Evolutionary conservation across 2,329 filamentous ascomycete genomes (phyloP).

Genomic region (Epichloe sibirici): DNA sequence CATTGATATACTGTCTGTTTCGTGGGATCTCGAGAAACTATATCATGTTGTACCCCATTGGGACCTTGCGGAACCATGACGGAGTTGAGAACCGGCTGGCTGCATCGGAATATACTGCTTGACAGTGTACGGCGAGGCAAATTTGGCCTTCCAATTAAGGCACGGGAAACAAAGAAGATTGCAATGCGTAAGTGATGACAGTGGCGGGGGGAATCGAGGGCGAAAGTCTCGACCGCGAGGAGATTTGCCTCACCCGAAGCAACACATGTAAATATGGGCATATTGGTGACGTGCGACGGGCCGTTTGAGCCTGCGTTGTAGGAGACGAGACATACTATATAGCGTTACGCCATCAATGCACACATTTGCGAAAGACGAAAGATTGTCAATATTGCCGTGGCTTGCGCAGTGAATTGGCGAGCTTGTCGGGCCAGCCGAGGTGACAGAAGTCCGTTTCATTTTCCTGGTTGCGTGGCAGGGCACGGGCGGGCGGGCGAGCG

Average conservation of each 20-base stretch:
- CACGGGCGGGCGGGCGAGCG: too few relatives aligned
- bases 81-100: background rate
- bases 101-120: background rate
- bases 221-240: too few relatives aligned
- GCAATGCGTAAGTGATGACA: background rate
- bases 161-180: background rate
- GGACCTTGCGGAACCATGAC: background rate
- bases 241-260: background rate
- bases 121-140: too few relatives aligned
- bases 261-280: background rate
- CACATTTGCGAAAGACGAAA: too few relatives aligned
- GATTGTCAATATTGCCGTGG: too few relatives aligned
- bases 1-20: background rate
- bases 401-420: too few relatives aligned
- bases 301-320: background rate
- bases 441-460: too few relatives aligned
- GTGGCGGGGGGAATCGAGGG: background rate
- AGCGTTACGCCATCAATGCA: background rate
- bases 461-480: too few relatives aligned
- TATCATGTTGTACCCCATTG: background rate
- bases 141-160: background rate
- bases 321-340: background rate
- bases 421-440: too few relatives aligned
- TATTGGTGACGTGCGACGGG: background rate
- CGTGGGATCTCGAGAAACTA: background rate